phyloP scores from a whole-genome alignment of 805 yeast species.

The Teunomyces atbi region DNA sequence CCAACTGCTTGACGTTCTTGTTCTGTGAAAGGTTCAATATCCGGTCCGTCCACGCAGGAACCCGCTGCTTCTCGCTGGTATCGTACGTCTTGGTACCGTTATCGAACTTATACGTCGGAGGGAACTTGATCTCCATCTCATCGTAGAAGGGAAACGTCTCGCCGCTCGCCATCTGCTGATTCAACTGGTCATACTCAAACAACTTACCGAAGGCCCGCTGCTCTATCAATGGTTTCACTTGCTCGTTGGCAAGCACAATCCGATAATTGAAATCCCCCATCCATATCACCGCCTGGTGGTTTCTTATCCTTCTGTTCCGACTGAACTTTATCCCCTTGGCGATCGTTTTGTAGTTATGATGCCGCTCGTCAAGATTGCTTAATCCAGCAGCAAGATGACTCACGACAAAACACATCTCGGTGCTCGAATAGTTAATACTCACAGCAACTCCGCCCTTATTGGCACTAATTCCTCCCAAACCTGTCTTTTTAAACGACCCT shows the following conservation, averaged over 20 bases:
- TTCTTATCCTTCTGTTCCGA: slow-evolving; percentile 56
- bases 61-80: slow-evolving; percentile 85
- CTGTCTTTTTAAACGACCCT: slow-evolving; percentile 82
- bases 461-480: slow-evolving; percentile 86
- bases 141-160: slow-evolving; percentile 77
- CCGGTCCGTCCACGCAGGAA: slow-evolving; percentile 97
- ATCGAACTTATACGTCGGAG: slow-evolving; percentile 92
- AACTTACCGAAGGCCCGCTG: slow-evolving; percentile 47
- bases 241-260: slow-evolving; percentile 67
- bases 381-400: slow-evolving; percentile 95
- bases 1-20: slow-evolving; percentile 53
- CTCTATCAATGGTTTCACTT: slow-evolving; percentile 58
- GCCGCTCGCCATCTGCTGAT: slow-evolving; percentile 66
- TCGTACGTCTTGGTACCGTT: slow-evolving; percentile 80
- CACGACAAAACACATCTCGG: slow-evolving; percentile 74
- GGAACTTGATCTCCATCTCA: slow-evolving; percentile 74
- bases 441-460: slow-evolving; percentile 80
- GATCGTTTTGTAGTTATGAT: slow-evolving; percentile 80
- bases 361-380: slow-evolving; percentile 76
- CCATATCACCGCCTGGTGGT: slow-evolving; percentile 90
- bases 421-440: slow-evolving; percentile 61
- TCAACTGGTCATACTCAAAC: slow-evolving; percentile 75
- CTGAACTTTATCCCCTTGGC: slow-evolving; percentile 65
- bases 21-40: slow-evolving; percentile 62
- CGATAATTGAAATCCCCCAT: slow-evolving; percentile 93